Conservation (phyloP, 2,329 filamentous ascomycete genomes). For the Chaetothyriales sp. region DNA sequence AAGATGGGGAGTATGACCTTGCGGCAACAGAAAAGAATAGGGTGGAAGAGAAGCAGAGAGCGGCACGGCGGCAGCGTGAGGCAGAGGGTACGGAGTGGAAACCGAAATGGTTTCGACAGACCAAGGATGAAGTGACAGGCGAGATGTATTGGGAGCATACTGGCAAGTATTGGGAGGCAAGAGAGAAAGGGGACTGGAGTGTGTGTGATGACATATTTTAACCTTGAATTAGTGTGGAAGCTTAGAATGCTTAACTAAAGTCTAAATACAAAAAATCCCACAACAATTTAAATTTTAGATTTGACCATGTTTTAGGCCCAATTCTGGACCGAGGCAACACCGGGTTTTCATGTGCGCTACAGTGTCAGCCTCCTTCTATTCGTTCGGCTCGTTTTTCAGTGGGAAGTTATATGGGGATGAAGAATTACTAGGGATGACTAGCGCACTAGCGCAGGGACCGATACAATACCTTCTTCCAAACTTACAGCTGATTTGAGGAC, state of each 20-base stretch:
- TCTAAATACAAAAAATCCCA: background rate
- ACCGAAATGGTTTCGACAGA: conserved; percentile 72
- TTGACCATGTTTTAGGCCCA: background rate
- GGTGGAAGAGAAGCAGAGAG: conserved; percentile 80
- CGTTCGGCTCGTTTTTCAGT: background rate
- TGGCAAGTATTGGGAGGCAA: conserved; percentile 69
- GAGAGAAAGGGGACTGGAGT: conserved; percentile 50
- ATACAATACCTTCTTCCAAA: background rate
- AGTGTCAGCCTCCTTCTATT: background rate
- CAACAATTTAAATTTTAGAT: background rate
- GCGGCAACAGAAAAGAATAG: conserved; percentile 89
- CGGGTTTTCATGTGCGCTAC: background rate
- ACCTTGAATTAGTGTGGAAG: background rate
- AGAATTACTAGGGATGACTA: background rate
- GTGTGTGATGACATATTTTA: conserved; percentile 62
- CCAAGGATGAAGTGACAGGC: conserved; percentile 60
- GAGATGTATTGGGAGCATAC: conserved; percentile 84
- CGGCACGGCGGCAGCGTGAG: conserved; percentile 58
- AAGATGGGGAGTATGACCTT: conserved; percentile 91
- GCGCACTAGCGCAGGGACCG: background rate
- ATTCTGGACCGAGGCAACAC: background rate
- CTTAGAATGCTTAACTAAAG: background rate
- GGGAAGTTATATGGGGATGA: background rate
- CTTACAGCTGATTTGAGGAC: background rate
- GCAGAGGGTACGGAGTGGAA: conserved; percentile 62